These are phyloP conservation scores for Mikania micrantha DNA, from an alignment of 129 eudicot species.

Conservation along the genomic window DNA sequence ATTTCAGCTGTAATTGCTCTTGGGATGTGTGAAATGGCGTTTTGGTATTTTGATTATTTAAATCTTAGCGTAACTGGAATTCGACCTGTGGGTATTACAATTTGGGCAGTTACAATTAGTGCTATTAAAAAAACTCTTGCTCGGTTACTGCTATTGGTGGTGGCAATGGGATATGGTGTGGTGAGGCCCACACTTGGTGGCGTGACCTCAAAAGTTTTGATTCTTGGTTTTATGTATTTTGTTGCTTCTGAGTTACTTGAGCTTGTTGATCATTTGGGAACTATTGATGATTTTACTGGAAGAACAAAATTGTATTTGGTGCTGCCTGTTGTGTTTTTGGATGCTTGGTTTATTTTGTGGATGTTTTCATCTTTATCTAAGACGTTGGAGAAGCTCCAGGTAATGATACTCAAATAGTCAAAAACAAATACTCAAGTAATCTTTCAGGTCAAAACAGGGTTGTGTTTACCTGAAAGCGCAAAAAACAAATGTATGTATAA, in stretches of 20 bases:
- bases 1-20: constrained; percentile 71
- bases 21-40: constrained; percentile 71
- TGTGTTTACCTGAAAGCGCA: not conserved
- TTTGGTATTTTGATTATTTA: constrained; percentile 76
- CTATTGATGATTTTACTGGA: constrained; percentile 56
- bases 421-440: not conserved
- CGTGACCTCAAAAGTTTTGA: constrained; percentile 51
- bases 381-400: constrained; percentile 80
- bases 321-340: constrained; percentile 65
- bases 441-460: not conserved
- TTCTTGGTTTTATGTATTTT: constrained; percentile 48
- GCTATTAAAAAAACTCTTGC: constrained; percentile 68
- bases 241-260: constrained; percentile 66
- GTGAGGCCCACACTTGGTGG: constrained; percentile 75
- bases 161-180: constrained; percentile 77
- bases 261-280: constrained; percentile 66
- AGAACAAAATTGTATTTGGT: constrained; percentile 55
- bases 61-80: constrained; percentile 56
- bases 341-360: constrained; percentile 70
- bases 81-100: constrained; percentile 58
- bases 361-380: constrained; percentile 66
- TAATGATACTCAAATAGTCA: constrained; percentile 18
- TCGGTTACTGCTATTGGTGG: constrained; percentile 59
- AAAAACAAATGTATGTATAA: too few species aligned
- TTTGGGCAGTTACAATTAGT: constrained; percentile 64